Base-by-base conservation (phyloP, 371 early-diverging fungal species). In the Rhizomucor pusillus region DNA sequence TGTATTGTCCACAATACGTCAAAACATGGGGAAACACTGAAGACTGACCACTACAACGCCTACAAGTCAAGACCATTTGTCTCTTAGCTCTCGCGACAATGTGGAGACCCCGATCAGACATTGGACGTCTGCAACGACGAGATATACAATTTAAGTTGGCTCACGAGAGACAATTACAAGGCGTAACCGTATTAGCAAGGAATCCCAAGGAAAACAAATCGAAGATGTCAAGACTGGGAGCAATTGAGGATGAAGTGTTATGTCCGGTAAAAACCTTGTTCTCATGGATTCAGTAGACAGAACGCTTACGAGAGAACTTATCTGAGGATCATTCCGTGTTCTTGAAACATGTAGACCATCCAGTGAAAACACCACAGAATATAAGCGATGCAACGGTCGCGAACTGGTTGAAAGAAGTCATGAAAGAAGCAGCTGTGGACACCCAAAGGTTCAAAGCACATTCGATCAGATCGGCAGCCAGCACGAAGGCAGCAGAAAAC, bases 81-180 rank as follows among this genome's bases (percentile, higher is more conserved):
- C 29, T 53, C 6, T 7, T 53, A 3, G 36, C 24, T 14, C 5
- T 56, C 7, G 47, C 56, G 5, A 56, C 49, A 12, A 47, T 56
- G 47, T 56, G 50, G 56, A 9, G 56, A 12, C 47, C 56, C 16
- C 0, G 50, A 0, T 47, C 56, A 1, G 41, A 56, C 41, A n/a
- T 56, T 6, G 56, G 49, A 10, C 10, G 40, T 3, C 14, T 54
- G 4, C 46, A 54, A 33, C 10, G 12, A 2, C n/a, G 34, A 25
- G 49, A 56, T 24, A 34, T 49, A 3, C 3, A 19, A 13, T 49
- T 37, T 3, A 9, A 39, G 2, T 5, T 22, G 10, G 41, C 36
- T 6, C 20, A 48, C 5, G 47, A 9, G 3, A 4, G 33, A 24
- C 11, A 7, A 2, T 24, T 13, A 18, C 11, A 37, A 11, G 57